A percentile compares a stretch with the other conserved stretches of the same genome.
phyloP scores from a whole-genome alignment of 371 early-diverging fungal genomes.

The Syncephalastrum sp. region DNA sequence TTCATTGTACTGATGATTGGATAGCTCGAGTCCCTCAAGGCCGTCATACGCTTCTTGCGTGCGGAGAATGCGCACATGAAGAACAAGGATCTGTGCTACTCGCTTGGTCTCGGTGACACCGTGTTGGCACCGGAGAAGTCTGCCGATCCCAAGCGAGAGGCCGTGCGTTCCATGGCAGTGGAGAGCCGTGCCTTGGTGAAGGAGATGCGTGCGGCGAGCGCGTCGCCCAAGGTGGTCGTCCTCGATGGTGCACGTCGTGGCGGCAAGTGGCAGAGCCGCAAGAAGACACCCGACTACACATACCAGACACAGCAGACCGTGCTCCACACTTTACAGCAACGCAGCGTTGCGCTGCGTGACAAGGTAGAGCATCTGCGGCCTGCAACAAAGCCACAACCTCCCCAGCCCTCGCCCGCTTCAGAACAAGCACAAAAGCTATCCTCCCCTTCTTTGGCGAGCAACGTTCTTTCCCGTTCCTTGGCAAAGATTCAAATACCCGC shows the following conservation, averaged over 20 bases:
- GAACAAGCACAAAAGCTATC: constrained; percentile 3
- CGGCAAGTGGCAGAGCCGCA: constrained; percentile 60
- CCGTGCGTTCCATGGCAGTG: constrained; percentile 27
- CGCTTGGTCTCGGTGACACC: constrained; percentile 1
- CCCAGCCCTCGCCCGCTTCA: not conserved
- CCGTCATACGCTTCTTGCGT: constrained; percentile 74
- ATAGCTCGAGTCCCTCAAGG: constrained; percentile 66
- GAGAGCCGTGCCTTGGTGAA: constrained; percentile 33
- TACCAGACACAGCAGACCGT: constrained; percentile 74
- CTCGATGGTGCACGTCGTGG: constrained; percentile 17
- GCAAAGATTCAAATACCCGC: constrained; percentile 35
- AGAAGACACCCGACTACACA: constrained; percentile 62
- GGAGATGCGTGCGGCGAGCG: constrained; percentile 48
- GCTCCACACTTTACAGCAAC: constrained; percentile 58
- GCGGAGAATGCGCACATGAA: constrained; percentile 83
- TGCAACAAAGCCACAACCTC: constrained; percentile 18
- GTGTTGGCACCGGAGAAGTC: constrained; percentile 8
- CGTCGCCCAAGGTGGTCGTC: constrained; percentile 53
- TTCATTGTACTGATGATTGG: not conserved
- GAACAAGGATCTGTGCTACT: constrained; percentile 35
- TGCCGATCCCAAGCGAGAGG: constrained; percentile 19
- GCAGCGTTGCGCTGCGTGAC: constrained; percentile 54
- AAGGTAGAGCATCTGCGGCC: constrained; percentile 34
- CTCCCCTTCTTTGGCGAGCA: not conserved
- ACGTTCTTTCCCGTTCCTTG: constrained; percentile 15